Evolutionary conservation across 108 stramenopile genomes (phyloP), one percentile per base, ranked within the genome.

Genomic region (Nitzschia sp.): DNA sequence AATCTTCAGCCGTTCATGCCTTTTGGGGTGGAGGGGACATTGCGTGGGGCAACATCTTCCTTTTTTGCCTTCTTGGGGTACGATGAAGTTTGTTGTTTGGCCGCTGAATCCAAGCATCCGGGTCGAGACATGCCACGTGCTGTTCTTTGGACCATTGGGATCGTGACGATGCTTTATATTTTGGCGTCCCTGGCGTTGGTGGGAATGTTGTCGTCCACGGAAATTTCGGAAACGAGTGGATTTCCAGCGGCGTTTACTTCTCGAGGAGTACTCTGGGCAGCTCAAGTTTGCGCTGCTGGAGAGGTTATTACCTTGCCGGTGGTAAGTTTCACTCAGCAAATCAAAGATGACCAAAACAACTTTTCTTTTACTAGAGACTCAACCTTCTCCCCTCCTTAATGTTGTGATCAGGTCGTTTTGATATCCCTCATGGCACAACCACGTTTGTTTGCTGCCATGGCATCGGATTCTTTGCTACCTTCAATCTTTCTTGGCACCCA

Each of bases 61-160:
- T 96, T 97, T 72, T 97, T 97, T 81, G 97, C 94, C 2, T 97
- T 89, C 59, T 66, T 97, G 23, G 97, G 97, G 2, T 97, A 91
- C 68, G 97, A 97, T 75, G 95, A 94, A 61, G 82, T 96, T 29
- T 86, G 85, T 59, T 93, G 91, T 42, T 68, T 97, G 46, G 90
- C 92, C 0, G 78, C 78, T 9, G 97, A 97, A 74, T 89, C 97
- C 4, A 82, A 82, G 33, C 72, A 97, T 79, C 90, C 97, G 21
- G 53, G 70, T 19, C 54, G 71, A 21, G 88, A 94, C 63, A 71
- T 96, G 51, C 95, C 97, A 2, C 66, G 69, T 30, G 87, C 91
- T 11, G 83, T 97, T 30, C 64, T 96, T 26, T 80, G 74, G 19
- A 94, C 95, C 0, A 49, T 97, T 23, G 68, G 48, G 19, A 69